phyloP scores from a whole-genome alignment of 2,329 filamentous ascomycete species.

The Ambrosiella xylebori region DNA sequence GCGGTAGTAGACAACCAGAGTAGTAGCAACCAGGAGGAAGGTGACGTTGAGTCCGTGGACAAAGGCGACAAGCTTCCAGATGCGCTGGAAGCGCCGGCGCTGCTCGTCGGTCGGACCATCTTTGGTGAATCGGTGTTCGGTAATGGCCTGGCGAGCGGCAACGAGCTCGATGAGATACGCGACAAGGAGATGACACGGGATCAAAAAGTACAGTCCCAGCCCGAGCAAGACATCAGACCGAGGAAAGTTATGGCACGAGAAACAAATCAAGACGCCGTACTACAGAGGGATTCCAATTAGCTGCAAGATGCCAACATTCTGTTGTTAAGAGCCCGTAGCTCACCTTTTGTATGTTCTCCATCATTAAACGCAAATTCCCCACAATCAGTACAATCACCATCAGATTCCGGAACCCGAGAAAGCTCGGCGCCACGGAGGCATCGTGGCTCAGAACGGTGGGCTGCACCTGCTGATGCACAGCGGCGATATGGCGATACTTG shows the following conservation, averaged over 20 bases:
- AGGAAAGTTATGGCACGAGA: constrained; percentile 77
- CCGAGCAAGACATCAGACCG: constrained; percentile 61
- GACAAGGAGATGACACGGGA: constrained; percentile 78
- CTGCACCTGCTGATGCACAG: constrained; percentile 55
- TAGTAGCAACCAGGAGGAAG: constrained; percentile 62
- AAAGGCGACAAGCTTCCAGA: constrained; percentile 67
- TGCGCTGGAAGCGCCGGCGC: constrained; percentile 48
- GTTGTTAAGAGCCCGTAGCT: neutral
- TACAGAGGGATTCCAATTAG: constrained; percentile 21
- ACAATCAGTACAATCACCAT: constrained; percentile 91
- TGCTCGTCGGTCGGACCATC: constrained; percentile 36
- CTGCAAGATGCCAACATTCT: neutral
- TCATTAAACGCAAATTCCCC: constrained; percentile 82
- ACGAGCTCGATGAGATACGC: constrained; percentile 79
- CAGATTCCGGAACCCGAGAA: constrained; percentile 84
- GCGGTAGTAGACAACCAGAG: constrained; percentile 72
- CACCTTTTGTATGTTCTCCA: constrained; percentile 93
- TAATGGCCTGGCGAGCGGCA: constrained; percentile 62
- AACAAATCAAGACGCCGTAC: constrained; percentile 90
- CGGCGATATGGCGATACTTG: constrained; percentile 85
- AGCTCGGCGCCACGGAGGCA: constrained; percentile 56
- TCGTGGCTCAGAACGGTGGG: constrained; percentile 81
- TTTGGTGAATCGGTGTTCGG: constrained; percentile 24
- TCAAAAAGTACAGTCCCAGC: constrained; percentile 62
- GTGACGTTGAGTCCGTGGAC: constrained; percentile 73